Evolutionary conservation across 225 moss, liverwort and hornwort species (phyloP).

Genomic region (Pseudisothecium myosuroides): DNA sequence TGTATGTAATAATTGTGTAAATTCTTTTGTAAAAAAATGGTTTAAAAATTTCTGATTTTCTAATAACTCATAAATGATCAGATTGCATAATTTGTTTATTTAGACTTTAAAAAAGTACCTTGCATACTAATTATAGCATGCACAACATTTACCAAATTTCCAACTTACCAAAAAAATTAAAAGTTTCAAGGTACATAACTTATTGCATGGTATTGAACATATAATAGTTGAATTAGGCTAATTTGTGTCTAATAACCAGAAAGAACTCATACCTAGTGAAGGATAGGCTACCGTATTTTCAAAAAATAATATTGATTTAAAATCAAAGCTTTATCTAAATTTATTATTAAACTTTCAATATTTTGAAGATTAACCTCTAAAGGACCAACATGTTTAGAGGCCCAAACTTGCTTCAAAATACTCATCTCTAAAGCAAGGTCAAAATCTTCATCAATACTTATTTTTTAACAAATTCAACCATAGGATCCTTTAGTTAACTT

Average conservation of each 20-base stretch:
- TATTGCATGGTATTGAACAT: background rate
- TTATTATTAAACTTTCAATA: background rate
- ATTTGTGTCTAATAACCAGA: background rate
- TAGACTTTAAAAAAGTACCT: background rate
- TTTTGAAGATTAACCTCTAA: background rate
- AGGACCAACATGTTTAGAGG: no score
- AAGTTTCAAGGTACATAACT: background rate
- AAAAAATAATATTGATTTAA: background rate
- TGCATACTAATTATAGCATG: background rate
- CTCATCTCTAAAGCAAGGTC: no score
- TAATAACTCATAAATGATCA: background rate
- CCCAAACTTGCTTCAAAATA: no score
- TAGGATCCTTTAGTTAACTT: no score
- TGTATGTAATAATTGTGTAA: background rate
- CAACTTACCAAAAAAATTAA: background rate
- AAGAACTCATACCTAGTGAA: accelerated
- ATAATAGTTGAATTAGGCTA: background rate
- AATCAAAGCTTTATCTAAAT: background rate
- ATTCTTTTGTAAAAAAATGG: background rate
- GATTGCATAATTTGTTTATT: background rate
- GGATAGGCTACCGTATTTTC: accelerated
- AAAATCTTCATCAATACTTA: no score
- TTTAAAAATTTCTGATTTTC: background rate
- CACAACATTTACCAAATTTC: background rate
- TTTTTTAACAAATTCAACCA: no score